Conservation (phyloP, 176 grass and related monocot species). For the Cocos nucifera region DNA sequence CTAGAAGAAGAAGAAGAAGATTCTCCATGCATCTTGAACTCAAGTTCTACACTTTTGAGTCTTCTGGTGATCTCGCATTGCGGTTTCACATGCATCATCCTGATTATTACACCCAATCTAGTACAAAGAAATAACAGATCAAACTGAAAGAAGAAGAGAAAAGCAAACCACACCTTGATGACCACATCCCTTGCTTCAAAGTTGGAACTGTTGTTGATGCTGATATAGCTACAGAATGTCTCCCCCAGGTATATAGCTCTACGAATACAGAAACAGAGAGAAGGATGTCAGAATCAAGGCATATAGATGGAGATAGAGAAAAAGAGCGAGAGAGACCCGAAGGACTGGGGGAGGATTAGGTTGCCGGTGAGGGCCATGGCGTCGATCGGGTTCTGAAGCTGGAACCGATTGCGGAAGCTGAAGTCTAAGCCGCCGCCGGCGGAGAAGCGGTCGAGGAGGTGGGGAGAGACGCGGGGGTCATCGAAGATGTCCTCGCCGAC, state of each 20-base stretch:
- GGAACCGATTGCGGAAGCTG: slow-evolving; percentile 78
- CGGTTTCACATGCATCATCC: too few species aligned
- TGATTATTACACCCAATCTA: too few species aligned
- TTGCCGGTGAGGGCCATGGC: slow-evolving; percentile 79
- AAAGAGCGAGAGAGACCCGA: slow-evolving; percentile 35
- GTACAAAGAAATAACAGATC: too few species aligned
- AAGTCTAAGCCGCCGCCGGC: slow-evolving; percentile 49
- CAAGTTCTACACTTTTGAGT: too few species aligned
- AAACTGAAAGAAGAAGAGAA: not conserved
- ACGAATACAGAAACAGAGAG: slow-evolving; percentile 14
- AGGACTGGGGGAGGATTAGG: slow-evolving; percentile 81
- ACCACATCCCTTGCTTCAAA: slow-evolving; percentile 75
- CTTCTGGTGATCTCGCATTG: too few species aligned
- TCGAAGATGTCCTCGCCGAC: slow-evolving; percentile 72
- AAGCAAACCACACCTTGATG: slow-evolving; percentile 73
- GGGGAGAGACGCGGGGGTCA: slow-evolving; percentile 26
- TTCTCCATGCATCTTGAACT: too few species aligned
- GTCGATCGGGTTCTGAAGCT: slow-evolving; percentile 63
- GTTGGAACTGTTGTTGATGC: slow-evolving; percentile 95
- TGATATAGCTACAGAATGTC: slow-evolving; percentile 99
- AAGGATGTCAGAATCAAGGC: not conserved
- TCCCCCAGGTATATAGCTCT: slow-evolving; percentile 98
- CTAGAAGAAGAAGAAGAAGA: too few species aligned
- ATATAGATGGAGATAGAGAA: not conserved
- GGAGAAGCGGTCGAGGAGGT: slow-evolving; percentile 23